These are phyloP conservation scores for Daldinia vernicosa DNA, from an alignment of 495 filamentous ascomycete genomes.

Conservation along the genomic window DNA sequence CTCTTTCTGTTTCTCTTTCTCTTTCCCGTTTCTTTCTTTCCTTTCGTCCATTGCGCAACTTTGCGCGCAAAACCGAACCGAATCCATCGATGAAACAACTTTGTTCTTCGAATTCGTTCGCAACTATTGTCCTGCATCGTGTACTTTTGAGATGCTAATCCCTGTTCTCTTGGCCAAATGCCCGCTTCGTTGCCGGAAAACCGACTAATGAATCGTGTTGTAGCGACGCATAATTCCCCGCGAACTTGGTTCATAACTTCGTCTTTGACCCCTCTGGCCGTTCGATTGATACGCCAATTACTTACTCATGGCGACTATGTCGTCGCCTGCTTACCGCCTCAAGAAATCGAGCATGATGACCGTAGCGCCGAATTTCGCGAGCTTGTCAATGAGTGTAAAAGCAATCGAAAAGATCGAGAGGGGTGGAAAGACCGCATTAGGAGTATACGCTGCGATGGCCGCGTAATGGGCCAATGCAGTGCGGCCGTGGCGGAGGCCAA, in stretches of 20 bases:
- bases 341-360: slow-evolving; percentile 70
- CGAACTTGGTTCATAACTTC: slow-evolving; percentile 90
- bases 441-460: slow-evolving; percentile 64
- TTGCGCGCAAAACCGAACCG: slow-evolving; percentile 20
- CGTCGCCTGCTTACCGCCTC: slow-evolving; percentile 76
- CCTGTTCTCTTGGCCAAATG: slow-evolving; percentile 30
- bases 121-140: background rate
- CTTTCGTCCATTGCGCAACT: slow-evolving; percentile 14
- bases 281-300: slow-evolving; percentile 74
- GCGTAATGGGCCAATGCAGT: slow-evolving; percentile 70
- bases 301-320: slow-evolving; percentile 88
- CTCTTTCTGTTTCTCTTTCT: slow-evolving; percentile 10
- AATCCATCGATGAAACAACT: background rate
- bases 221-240: slow-evolving; percentile 67
- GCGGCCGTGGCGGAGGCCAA: slow-evolving; percentile 88
- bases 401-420: slow-evolving; percentile 61
- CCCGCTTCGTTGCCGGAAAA: slow-evolving; percentile 26
- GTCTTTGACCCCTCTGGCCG: slow-evolving; percentile 78
- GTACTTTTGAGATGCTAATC: slow-evolving; percentile 34
- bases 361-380: slow-evolving; percentile 64
- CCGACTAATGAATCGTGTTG: slow-evolving; percentile 51
- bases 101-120: slow-evolving; percentile 4
- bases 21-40: slow-evolving; percentile 1
- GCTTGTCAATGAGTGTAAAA: slow-evolving; percentile 67
- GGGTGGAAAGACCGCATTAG: slow-evolving; percentile 67